Evolutionary conservation across 176 grass and related monocot genomes (phyloP), one percentile per base, ranked within the genome.

Genomic region (Poa pratensis): DNA sequence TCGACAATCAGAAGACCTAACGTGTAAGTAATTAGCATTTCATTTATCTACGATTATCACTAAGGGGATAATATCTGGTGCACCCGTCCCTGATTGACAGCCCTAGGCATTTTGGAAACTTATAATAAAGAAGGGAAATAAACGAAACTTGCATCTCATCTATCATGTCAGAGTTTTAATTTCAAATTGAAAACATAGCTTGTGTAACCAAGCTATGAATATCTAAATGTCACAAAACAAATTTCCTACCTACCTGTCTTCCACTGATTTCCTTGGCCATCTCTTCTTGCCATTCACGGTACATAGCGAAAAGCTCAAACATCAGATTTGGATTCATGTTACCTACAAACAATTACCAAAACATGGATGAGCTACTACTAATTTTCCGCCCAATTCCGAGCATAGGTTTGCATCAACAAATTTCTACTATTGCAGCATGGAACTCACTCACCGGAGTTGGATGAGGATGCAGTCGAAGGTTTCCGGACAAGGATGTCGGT

Each of bases 231-330:
- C 1, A 67, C 51, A 53, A 51, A 69, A 48, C 54, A 73, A 50
- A 73, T 16, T 84, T 80, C 51, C 55, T 61, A 24, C 23, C 9
- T 65, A 98, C 94, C 89, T 96, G 93, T 22, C 72, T 92, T 83
- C 72, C 78, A 79, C 90, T 91, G 54, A 94, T 99, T 83, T 94
- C 87, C 78, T 94, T 96, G 60, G 88, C 86, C 82, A 91, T 92
- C 59, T 94, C 90, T 83, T 99, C 96, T 84, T 99, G 91, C 91
- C 88, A 94, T 88, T 99, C 86, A 6, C 86, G 88, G 50, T 92
- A 96, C 85, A 99, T 76, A 0, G 90, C 87, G 45, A 96, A 99
- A 80, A 96, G 88, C 79, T 96, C 90, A 53, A 90, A 86, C 69
- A 96, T 84, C 75, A 96, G 79, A 88, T 89, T 94, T 19, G 90